Percentiles rank a stretch among this genome's conserved stretches.
Conservation (phyloP, 352 stramenopile genomes). For the Pythium volutum region DNA sequence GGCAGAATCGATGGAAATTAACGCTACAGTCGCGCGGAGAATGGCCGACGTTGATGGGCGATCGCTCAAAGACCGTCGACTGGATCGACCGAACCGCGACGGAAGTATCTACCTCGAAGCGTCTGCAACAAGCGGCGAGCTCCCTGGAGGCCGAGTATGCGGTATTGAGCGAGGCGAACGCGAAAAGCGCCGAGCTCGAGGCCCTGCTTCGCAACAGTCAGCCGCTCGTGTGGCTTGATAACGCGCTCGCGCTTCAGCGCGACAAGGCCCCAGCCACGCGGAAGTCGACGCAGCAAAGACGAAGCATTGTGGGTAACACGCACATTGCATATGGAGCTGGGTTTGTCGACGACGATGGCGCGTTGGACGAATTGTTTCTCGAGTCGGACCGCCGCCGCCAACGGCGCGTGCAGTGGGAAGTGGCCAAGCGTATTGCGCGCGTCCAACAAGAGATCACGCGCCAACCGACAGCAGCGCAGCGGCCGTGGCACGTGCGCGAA, state of each 20-base stretch:
- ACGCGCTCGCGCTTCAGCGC: slow-evolving; percentile 45
- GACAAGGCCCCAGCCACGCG: slow-evolving; percentile 4
- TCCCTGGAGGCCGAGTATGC: slow-evolving; percentile 51
- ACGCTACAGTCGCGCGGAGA: neutral
- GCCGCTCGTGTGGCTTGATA: slow-evolving; percentile 48
- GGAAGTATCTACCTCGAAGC: neutral
- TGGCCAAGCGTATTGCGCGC: slow-evolving; percentile 61
- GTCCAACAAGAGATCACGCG: slow-evolving; percentile 58
- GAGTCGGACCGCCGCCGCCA: slow-evolving; percentile 38
- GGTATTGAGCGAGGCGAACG: slow-evolving; percentile 48
- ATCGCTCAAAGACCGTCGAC: neutral
- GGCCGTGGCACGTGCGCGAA: slow-evolving; percentile 52
- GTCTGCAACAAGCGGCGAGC: slow-evolving; percentile 3
- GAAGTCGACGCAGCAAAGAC: neutral
- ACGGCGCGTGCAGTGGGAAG: slow-evolving; percentile 62
- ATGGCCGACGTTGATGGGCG: neutral
- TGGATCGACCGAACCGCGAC: neutral
- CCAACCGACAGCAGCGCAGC: slow-evolving; percentile 35
- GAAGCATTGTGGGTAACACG: neutral
- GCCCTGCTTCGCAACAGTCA: slow-evolving; percentile 42
- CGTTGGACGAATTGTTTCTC: slow-evolving; percentile 20
- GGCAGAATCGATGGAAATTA: no score
- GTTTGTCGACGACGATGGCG: neutral
- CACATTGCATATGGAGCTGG: neutral
- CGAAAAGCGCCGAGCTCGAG: slow-evolving; percentile 46